These are phyloP conservation scores for Jacaranda copaia DNA, from an alignment of 257 asterid species.

Conservation along the genomic window DNA sequence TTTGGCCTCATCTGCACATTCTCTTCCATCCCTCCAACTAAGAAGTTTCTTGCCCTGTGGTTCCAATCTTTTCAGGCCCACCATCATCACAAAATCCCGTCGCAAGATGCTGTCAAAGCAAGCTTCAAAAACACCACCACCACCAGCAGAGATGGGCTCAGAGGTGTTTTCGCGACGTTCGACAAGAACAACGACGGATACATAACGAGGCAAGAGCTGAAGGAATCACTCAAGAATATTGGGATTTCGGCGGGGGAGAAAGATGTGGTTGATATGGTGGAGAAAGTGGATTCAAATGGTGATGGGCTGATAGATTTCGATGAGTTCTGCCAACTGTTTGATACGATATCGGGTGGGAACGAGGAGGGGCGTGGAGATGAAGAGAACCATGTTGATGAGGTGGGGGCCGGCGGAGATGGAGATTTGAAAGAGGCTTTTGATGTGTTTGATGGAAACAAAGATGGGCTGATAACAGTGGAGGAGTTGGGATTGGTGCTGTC, in stretches of 20 bases:
- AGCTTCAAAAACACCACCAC: neutral
- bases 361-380: too few relatives aligned
- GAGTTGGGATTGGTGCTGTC: slow-evolving; percentile 74
- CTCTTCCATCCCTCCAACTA: slow-evolving; percentile 51
- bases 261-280: slow-evolving; percentile 76
- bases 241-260: slow-evolving; percentile 65
- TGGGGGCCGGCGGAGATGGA: slow-evolving; percentile 30
- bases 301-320: slow-evolving; percentile 81
- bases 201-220: slow-evolving; percentile 74
- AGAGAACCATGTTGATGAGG: too few relatives aligned
- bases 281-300: slow-evolving; percentile 65
- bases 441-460: slow-evolving; percentile 79
- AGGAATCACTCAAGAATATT: slow-evolving; percentile 66
- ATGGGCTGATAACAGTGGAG: slow-evolving; percentile 74
- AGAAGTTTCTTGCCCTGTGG: slow-evolving; percentile 42
- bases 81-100: slow-evolving; percentile 3
- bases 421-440: slow-evolving; percentile 78
- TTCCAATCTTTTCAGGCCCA: slow-evolving; percentile 30
- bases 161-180: slow-evolving; percentile 70
- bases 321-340: slow-evolving; percentile 72
- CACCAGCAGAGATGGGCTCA: slow-evolving; percentile 23
- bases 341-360: slow-evolving; percentile 39
- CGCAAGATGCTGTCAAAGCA: neutral
- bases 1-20: slow-evolving; percentile 55
- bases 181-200: slow-evolving; percentile 84